These are phyloP conservation scores for Ambrosia artemisiifolia DNA, from an alignment of 129 eudicot genomes.

Conservation along the genomic window DNA sequence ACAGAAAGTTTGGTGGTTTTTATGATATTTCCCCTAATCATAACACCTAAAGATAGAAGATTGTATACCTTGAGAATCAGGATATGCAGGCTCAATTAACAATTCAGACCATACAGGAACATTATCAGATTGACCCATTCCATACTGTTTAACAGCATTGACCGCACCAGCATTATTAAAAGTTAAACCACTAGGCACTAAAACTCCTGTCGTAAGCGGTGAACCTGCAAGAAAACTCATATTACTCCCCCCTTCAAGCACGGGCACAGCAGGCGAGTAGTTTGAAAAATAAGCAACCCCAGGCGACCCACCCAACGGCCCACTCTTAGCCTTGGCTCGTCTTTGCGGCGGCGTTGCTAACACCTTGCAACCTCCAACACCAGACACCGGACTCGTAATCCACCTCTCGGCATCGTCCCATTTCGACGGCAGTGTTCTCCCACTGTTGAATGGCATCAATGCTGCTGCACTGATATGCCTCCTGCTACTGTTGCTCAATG, in stretches of 20 bases:
- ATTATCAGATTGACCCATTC: constrained; percentile 25
- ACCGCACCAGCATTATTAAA: neutral
- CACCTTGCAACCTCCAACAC: constrained; percentile 44
- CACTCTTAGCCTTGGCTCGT: constrained; percentile 77
- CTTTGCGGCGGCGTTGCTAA: constrained; percentile 43
- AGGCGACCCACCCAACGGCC: constrained; percentile 65
- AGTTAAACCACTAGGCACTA: constrained; percentile 38
- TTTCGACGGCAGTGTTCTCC: constrained; percentile 83
- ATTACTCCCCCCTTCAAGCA: constrained; percentile 45
- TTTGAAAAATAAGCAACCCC: constrained; percentile 51
- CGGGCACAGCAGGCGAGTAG: constrained; percentile 50
- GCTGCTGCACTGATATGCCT: constrained; percentile 80
- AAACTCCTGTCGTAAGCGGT: constrained; percentile 62
- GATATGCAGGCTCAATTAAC: constrained; percentile 46
- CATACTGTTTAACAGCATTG: neutral
- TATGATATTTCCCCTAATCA: too few relatives aligned
- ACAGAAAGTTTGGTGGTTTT: too few relatives aligned
- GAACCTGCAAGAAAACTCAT: constrained; percentile 56
- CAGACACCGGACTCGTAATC: constrained; percentile 85
- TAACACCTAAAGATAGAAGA: too few relatives aligned
- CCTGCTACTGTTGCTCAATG: constrained; percentile 44
- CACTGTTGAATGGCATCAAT: constrained; percentile 77
- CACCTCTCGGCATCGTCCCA: constrained; percentile 99
- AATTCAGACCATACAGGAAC: constrained; percentile 44
- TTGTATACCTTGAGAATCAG: constrained; percentile 55